Evolutionary conservation across 2,329 filamentous ascomycete species (phyloP).

Genomic region (Incumbomyces delicatus): DNA sequence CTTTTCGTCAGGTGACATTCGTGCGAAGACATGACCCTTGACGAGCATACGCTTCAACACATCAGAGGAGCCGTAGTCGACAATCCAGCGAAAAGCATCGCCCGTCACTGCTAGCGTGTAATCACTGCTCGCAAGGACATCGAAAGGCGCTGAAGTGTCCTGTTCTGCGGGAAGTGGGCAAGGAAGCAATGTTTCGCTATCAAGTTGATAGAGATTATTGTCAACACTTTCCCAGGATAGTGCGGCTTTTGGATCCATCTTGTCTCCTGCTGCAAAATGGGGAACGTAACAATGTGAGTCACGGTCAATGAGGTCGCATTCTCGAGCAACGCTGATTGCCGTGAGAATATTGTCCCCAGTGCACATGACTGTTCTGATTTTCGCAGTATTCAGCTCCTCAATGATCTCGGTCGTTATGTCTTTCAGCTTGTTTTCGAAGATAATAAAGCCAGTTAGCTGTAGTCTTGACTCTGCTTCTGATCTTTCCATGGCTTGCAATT

Average conservation of each 20-base stretch:
- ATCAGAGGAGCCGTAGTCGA: conserved; percentile 79
- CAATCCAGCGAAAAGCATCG: conserved; percentile 91
- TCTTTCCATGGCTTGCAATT: conserved; percentile 86
- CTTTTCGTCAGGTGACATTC: conserved; percentile 98
- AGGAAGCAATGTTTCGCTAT: conserved; percentile 70
- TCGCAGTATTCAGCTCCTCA: conserved; percentile 68
- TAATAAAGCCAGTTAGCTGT: conserved; percentile 89
- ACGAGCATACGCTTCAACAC: conserved; percentile 75
- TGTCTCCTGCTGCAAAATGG: conserved; percentile 70
- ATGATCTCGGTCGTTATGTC: conserved; percentile 72
- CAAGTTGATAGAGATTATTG: conserved; percentile 65
- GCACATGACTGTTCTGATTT: conserved; percentile 88
- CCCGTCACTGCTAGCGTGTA: conserved; percentile 85
- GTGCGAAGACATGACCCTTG: conserved; percentile 82
- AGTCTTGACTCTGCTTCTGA: conserved; percentile 73
- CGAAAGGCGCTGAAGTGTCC: conserved; percentile 77
- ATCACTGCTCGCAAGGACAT: conserved; percentile 69
- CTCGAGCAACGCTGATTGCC: conserved; percentile 86
- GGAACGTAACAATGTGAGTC: conserved; percentile 87
- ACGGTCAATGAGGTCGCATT: conserved; percentile 73
- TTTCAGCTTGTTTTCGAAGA: conserved; percentile 98
- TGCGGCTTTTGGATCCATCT: conserved; percentile 60
- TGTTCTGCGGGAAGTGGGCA: conserved; percentile 57
- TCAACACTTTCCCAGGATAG: conserved; percentile 94
- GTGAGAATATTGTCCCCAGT: conserved; percentile 97